A percentile compares a stretch with the other conserved stretches of the same genome.
These are phyloP conservation scores for Barnettozyma sp. DNA, from an alignment of 805 yeast species.

Conservation along the genomic window DNA sequence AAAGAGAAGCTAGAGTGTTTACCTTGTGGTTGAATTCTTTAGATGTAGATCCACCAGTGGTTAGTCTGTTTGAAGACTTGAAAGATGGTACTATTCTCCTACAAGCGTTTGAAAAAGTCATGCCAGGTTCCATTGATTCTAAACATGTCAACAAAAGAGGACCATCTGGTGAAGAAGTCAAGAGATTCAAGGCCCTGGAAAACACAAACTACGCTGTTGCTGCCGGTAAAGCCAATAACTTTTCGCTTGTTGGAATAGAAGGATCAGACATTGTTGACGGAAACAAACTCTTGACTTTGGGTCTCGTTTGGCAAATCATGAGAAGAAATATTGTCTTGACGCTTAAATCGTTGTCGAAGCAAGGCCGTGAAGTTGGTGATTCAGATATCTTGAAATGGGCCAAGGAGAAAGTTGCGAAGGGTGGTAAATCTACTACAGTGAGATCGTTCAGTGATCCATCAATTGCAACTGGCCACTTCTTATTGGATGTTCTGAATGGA, in stretches of 20 bases:
- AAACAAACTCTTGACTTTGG: slow-evolving; percentile 78
- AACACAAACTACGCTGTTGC: slow-evolving; percentile 98
- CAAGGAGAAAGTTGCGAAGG: slow-evolving; percentile 73
- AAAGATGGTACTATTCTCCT: slow-evolving; percentile 85
- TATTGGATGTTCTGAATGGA: slow-evolving; percentile 87
- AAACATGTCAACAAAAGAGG: slow-evolving; percentile 82
- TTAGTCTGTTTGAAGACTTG: slow-evolving; percentile 84
- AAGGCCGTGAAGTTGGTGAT: slow-evolving; percentile 73
- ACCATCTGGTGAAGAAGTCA: slow-evolving; percentile 62
- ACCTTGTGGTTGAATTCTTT: slow-evolving; percentile 95
- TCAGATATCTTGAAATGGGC: slow-evolving; percentile 92
- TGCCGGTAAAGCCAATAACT: slow-evolving; percentile 84
- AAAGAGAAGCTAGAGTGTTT: slow-evolving; percentile 97
- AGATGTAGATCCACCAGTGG: slow-evolving; percentile 93
- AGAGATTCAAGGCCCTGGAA: slow-evolving; percentile 92
- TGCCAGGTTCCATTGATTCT: slow-evolving; percentile 83
- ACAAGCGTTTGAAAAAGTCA: slow-evolving; percentile 92
- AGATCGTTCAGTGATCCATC: slow-evolving; percentile 84
- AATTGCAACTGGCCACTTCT: slow-evolving; percentile 69
- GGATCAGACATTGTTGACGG: slow-evolving; percentile 98
- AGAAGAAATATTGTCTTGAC: slow-evolving; percentile 89
- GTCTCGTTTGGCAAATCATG: slow-evolving; percentile 98
- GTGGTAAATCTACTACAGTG: slow-evolving; percentile 66
- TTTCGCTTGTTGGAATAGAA: slow-evolving; percentile 95
- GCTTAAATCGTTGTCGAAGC: slow-evolving; percentile 56